Conservation (phyloP, 768 basidiomycete species). For the Hygrophorus russula region DNA sequence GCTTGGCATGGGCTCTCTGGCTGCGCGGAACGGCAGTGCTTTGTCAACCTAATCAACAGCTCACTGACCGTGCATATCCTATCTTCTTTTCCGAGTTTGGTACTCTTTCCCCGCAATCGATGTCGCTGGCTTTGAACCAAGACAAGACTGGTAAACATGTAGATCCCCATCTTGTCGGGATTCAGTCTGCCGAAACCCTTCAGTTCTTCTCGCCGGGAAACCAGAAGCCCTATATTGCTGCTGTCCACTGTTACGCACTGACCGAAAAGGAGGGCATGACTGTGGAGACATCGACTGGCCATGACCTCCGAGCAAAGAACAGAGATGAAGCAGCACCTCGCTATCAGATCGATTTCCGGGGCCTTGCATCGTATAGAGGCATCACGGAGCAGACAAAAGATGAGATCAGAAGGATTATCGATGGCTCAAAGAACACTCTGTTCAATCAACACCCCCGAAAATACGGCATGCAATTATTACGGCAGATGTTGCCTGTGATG, state of each 20-base stretch:
- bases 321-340: conserved; percentile 9
- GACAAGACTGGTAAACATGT: conserved; percentile 1
- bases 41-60: conserved; percentile 9
- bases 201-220: conserved; percentile 2
- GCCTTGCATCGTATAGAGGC: conserved; percentile 6
- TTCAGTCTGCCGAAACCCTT: conserved; percentile 3
- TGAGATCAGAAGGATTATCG: conserved; percentile 1
- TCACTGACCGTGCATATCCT: conserved; percentile 6
- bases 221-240: conserved; percentile 10
- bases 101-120: conserved; percentile 1
- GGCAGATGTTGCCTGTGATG: conserved; percentile 4
- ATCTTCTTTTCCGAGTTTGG: conserved; percentile 2
- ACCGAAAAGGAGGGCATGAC: conserved; percentile 1
- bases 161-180: neutral
- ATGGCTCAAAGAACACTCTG: conserved; percentile 1
- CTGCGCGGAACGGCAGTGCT: conserved; percentile 8
- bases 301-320: neutral
- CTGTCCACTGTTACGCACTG: conserved; percentile 12
- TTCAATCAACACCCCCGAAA: conserved; percentile 2
- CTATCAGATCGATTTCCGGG: conserved; percentile 11
- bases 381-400: neutral
- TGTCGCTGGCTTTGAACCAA: conserved; percentile 1
- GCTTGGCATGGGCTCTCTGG: conserved; percentile 7
- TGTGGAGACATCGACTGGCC: neutral
- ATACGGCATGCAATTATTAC: conserved; percentile 1